Evolutionary conservation across 441 rosid species (phyloP), one percentile per base, ranked within the genome.

Genomic region (Hura crepitans): DNA sequence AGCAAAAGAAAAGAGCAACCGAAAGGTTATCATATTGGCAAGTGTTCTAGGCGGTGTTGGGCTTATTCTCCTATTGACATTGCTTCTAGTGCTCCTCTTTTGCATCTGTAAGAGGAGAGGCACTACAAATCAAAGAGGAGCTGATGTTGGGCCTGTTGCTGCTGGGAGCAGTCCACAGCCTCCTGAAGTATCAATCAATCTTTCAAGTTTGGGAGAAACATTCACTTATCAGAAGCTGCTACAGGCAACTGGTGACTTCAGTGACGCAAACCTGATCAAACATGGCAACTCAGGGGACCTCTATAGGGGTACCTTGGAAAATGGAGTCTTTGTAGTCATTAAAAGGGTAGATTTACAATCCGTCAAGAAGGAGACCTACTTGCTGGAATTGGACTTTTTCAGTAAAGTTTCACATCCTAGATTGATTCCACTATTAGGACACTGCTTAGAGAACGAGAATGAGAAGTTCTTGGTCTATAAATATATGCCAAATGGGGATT

Each of bases 251-350:
- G 81, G 79, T 65, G 86, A 84, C 8, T 96, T 93, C 54, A 81
- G 65, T 67, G 90, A 86, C 43, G 80, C 78, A 7, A 93, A 86
- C 78, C 85, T 96, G 69, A 89, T 93, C 43, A 93, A 91, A 79
- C 83, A 84, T 53, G 99, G 99, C 56, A 98, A 90, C 72, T 91
- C 99, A 0, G 99, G 99, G 37, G 91, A 80, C 72, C 86, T 96
- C 35, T 96, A 81, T 80, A 84, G 68, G 25, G 98, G 97, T 57
- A 58, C 74, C 46, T 76, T 89, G 70, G 97, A 82, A 47, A 85
- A 80, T 70, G 90, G 92, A 18, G 54, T 69, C 49, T 81, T 80
- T 47, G 78, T 91, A n/a, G 86, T 88, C 66, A 74, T 96, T 51
- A 96, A 93, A 74, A 93, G 72, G 84, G 81, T 91, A 15, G 85